Evolutionary conservation across 352 stramenopile genomes (phyloP), one percentile per base, ranked within the genome.

Genomic region (Phytophthora ohioensis): DNA sequence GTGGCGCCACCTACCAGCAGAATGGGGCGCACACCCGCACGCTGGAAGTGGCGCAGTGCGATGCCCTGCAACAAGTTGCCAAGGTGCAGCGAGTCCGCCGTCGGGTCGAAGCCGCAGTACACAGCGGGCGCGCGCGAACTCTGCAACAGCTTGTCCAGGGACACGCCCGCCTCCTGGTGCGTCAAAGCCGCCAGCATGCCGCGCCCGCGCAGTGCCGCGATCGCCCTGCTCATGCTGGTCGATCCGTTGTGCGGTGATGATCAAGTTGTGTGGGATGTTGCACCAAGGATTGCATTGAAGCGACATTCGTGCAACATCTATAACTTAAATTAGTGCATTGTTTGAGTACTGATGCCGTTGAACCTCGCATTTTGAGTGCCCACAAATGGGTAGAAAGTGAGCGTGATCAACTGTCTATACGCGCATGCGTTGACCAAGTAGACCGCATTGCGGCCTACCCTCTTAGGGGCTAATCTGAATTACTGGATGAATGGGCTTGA

Each of bases 41-140:
- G 58, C 71, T 97, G 91, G 69, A 98, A 97, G 79, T 94, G 88
- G 56, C 88, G 85, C 67, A 98, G 64, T 17, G 91, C 90, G 39
- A 96, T 91, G 67, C 89, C 82, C 60, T 94, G 87, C 52, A 97
- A 76, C 64, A 98, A 57, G 57, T 98, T 97, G 66, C 93, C 93
- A 41, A 98, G 63, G 59, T 98, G 93, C 58, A 98, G 80, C 69
- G 90, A 95, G 63, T 96, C 83, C 2, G 93, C 93, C n/a, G 93
- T 98, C 34, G 93, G 93, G 67, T 98, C 93, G 59, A 98, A 97
- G 67, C 93, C 93, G 67, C 88, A 95, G 73, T 97, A 97, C 8
- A 97, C 84, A 31, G 80, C 68, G 8, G 85, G 81, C 13, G 75
- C 57, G 5, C 30, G 21, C 2, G 58, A n/a, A 15, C 54, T 52